phyloP scores from a whole-genome alignment of 768 basidiomycete genomes.

The Clitopilus passeckerianus region DNA sequence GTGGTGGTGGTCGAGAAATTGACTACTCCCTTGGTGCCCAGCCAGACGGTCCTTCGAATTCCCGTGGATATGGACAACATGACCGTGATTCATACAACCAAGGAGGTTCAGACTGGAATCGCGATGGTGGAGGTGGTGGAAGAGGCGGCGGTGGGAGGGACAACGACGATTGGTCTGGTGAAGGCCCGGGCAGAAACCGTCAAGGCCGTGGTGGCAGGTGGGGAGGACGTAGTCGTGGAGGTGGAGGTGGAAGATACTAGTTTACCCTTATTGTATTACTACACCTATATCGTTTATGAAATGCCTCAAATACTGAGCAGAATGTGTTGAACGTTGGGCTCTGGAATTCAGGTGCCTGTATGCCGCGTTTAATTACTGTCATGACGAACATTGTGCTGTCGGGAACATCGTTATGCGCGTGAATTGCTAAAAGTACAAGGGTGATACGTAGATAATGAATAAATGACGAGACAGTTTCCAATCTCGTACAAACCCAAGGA shows the following conservation, averaged over 20 bases:
- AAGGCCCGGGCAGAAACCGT: conserved; percentile 10
- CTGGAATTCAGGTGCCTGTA: neutral
- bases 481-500: neutral
- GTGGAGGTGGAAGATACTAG: conserved; percentile 14
- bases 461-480: neutral
- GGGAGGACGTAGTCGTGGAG: conserved; percentile 12
- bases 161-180: neutral
- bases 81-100: neutral
- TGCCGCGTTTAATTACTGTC: neutral
- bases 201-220: conserved; percentile 24
- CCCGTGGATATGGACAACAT: neutral
- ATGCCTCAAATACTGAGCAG: neutral
- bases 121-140: neutral
- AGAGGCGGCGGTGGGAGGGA: neutral
- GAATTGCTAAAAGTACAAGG: conserved; percentile 3
- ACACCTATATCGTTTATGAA: neutral
- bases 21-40: neutral
- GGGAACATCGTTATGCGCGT: neutral
- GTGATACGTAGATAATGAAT: neutral
- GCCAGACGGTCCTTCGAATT: neutral
- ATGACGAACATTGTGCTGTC: neutral
- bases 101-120: neutral
- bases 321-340: too few species aligned
- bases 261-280: neutral
- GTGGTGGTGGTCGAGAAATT: conserved; percentile 22